Evolutionary conservation across 495 filamentous ascomycete genomes (phyloP).

Genomic region (Aspergillus panamensis): DNA sequence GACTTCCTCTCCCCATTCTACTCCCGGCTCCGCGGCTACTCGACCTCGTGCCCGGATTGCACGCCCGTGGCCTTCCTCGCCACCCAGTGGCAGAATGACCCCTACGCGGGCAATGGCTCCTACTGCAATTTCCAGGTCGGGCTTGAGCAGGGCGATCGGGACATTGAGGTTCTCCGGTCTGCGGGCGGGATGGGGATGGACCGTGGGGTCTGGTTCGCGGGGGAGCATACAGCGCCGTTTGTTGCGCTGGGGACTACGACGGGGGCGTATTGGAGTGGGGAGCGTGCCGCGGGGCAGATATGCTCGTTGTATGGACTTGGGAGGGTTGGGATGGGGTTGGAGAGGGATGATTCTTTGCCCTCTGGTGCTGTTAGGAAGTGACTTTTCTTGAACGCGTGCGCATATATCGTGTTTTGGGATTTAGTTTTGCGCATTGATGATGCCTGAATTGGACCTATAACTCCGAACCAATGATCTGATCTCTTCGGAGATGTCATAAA

Average conservation of each 20-base stretch:
- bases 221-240: constrained; percentile 92
- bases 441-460: too few relatives aligned
- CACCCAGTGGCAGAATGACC: constrained; percentile 80
- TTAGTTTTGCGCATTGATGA: too few relatives aligned
- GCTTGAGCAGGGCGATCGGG: constrained; percentile 59
- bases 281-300: constrained; percentile 68
- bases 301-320: constrained; percentile 36
- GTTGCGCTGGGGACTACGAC: constrained; percentile 27
- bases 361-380: constrained; percentile 17
- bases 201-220: constrained; percentile 82
- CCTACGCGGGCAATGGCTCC: constrained; percentile 81
- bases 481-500: neutral
- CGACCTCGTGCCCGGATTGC: constrained; percentile 50
- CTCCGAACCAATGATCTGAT: neutral
- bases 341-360: constrained; percentile 40
- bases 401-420: too few relatives aligned
- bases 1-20: constrained; percentile 60
- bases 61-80: constrained; percentile 59
- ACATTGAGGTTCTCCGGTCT: constrained; percentile 66
- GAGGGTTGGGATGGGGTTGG: constrained; percentile 23
- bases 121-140: constrained; percentile 89
- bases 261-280: constrained; percentile 75
- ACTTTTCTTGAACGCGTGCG: neutral
- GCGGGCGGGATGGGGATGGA: constrained; percentile 55
- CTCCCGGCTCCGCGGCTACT: constrained; percentile 67